Conservation (phyloP, 192 early-diverging fungal genomes). For the Chytriomyces sp. region DNA sequence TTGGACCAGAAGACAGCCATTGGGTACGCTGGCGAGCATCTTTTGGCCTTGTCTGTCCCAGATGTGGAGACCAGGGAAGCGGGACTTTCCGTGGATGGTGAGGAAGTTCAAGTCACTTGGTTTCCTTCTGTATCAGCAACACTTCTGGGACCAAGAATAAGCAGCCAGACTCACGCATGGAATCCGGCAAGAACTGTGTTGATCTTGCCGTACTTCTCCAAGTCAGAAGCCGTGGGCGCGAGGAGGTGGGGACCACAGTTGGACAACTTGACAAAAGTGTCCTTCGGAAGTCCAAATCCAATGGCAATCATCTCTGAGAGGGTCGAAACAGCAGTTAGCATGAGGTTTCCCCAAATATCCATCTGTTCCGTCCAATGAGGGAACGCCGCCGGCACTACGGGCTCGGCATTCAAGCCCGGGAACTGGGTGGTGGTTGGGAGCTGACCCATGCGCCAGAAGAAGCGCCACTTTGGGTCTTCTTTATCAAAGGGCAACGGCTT, state of each 20-base stretch:
- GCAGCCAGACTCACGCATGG: too few relatives aligned
- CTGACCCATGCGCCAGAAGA: slow-evolving; percentile 65
- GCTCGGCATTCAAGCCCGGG: slow-evolving; percentile 62
- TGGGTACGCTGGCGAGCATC: slow-evolving; percentile 63
- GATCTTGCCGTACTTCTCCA: slow-evolving; percentile 62
- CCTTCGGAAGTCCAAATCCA: slow-evolving; percentile 60
- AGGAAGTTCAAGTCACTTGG: slow-evolving; percentile 69
- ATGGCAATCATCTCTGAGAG: slow-evolving; percentile 68
- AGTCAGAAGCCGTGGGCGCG: slow-evolving; percentile 70
- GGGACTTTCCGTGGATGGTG: slow-evolving; percentile 76
- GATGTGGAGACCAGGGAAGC: slow-evolving; percentile 74
- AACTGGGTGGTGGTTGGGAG: slow-evolving; percentile 58
- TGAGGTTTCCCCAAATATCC: slow-evolving; percentile 65
- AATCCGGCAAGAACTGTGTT: slow-evolving; percentile 67
- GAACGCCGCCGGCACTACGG: slow-evolving; percentile 69
- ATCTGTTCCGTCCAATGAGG: slow-evolving; percentile 64
- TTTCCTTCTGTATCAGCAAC: too few relatives aligned
- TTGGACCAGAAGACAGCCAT: slow-evolving; percentile 62
- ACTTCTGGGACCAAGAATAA: too few relatives aligned
- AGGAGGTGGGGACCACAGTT: slow-evolving; percentile 69
- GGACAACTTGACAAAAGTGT: slow-evolving; percentile 60
- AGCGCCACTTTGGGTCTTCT: slow-evolving; percentile 70
- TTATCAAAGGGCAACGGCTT: slow-evolving; percentile 58
- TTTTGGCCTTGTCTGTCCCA: slow-evolving; percentile 66
- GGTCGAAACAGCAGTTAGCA: slow-evolving; percentile 56